These are phyloP conservation scores for Pseudogymnoascus sp. DNA, from an alignment of 2,329 filamentous ascomycete species.

Conservation along the genomic window DNA sequence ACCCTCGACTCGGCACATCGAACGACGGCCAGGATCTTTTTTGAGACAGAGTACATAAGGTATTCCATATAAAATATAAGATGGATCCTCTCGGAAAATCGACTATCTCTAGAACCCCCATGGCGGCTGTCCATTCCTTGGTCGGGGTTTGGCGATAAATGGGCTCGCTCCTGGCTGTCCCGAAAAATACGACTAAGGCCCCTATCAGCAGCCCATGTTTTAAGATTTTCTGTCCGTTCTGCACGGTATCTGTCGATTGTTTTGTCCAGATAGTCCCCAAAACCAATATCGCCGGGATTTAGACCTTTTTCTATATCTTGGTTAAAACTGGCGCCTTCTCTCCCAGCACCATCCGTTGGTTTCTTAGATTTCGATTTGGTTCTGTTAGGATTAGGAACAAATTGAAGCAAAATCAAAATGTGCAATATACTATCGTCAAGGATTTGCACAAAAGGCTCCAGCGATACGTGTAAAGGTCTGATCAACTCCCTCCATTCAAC, in stretches of 20 bases:
- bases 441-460: conserved; percentile 50
- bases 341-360: background rate
- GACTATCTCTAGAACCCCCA: conserved; percentile 30
- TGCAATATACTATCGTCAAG: conserved; percentile 50
- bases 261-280: conserved; percentile 35
- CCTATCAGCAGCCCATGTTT: conserved; percentile 38
- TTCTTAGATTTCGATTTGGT: background rate
- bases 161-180: conserved; percentile 6
- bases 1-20: conserved; percentile 54
- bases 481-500: conserved; percentile 62
- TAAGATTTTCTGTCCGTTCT: conserved; percentile 40
- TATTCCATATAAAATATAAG: conserved; percentile 63
- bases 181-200: conserved; percentile 26
- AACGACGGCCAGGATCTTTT: conserved; percentile 54
- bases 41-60: conserved; percentile 48
- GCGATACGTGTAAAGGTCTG: conserved; percentile 55
- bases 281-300: conserved; percentile 46
- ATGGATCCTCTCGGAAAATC: conserved; percentile 56
- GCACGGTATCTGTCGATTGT: conserved; percentile 47
- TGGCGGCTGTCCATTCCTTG: conserved; percentile 40
- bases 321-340: conserved; percentile 33
- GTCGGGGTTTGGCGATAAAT: conserved; percentile 23
- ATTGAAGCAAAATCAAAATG: conserved; percentile 41
- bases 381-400: conserved; percentile 32
- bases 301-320: conserved; percentile 43